phyloP scores from a whole-genome alignment of 768 basidiomycete genomes.

The Kondoa subrosea region DNA sequence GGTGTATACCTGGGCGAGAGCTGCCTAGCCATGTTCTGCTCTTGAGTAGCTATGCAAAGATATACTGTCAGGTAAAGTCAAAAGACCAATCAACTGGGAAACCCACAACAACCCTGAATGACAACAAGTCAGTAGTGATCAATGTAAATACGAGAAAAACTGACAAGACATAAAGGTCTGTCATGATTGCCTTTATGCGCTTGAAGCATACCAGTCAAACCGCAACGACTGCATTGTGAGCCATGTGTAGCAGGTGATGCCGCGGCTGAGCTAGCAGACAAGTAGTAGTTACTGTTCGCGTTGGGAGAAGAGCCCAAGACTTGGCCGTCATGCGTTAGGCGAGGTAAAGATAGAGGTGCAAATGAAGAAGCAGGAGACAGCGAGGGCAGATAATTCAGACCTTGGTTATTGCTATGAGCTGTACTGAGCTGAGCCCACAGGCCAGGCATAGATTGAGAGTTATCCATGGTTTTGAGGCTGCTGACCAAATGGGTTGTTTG shows the following conservation, averaged over 20 bases:
- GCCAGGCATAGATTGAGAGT: too few species aligned
- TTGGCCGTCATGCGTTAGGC: background rate
- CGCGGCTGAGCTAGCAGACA: background rate
- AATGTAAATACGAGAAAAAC: background rate
- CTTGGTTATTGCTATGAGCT: too few species aligned
- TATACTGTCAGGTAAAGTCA: too few species aligned
- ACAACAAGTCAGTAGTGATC: background rate
- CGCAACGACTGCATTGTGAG: background rate
- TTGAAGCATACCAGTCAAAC: background rate
- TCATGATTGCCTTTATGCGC: background rate
- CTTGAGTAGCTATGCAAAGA: background rate
- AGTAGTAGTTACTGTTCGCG: background rate
- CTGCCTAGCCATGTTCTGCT: background rate
- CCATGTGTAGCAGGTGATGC: background rate
- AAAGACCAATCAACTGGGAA: too few species aligned
- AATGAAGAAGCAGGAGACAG: background rate
- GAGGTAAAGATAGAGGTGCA: background rate
- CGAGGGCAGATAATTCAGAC: background rate
- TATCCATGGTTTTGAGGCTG: too few species aligned
- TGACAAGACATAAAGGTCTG: background rate
- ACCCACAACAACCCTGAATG: background rate
- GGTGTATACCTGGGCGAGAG: background rate
- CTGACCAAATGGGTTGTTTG: too few species aligned
- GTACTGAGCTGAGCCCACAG: too few species aligned
- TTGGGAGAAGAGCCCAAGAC: background rate